Base-by-base conservation (phyloP, 305 asterid species). In the Andrographis paniculata region DNA sequence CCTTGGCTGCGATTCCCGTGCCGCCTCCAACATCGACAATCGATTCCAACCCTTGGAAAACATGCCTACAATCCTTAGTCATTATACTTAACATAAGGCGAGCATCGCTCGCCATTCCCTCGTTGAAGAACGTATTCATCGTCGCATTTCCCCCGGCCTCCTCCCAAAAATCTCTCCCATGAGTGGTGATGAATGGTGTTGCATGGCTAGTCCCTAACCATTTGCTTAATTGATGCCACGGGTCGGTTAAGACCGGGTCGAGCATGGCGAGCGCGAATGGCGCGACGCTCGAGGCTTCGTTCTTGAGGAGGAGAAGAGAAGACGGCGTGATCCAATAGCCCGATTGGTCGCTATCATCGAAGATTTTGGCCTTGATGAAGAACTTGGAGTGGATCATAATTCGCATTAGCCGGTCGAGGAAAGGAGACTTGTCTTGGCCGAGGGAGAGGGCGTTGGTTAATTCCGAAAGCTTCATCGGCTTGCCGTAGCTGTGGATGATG, bases 1-100 rank as follows among this genome's bases (percentile, higher is more conserved):
- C 24, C 19, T 44, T 62, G 9, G 66, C 63, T 41, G 43, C 43
- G 8, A 24, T 58, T 23, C 70, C 74, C 1, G 47, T 67, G 14
- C 70, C 66, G 14, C 74, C 74, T 8, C 60, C 74, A 28, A 62
- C 70, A 28, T 68, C 70, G 14, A 63, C 60, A 5, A 63, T 27
- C 30, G 62, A 49, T 20, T 31, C 47, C 44, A 69, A 41, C 20
- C 71, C 75, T 3, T 64, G 61, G 20, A 68, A 68, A 4, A 55
- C 67, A n/a, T 41, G 51, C 20, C 36, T 40, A 6, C 55, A 48
- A 4, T 67, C 44, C 16, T 39, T 53, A 16, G 54, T 24, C 6
- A 53, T 33, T 9, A 53, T 44, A 24, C n/a, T 58, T 21, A 38
- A 24, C 5, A 59, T 42, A 44, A 70, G 38, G 16, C 21, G 24